These are phyloP conservation scores for Colletotrichum agaves DNA, from an alignment of 2,329 filamentous ascomycete species.

Conservation along the genomic window DNA sequence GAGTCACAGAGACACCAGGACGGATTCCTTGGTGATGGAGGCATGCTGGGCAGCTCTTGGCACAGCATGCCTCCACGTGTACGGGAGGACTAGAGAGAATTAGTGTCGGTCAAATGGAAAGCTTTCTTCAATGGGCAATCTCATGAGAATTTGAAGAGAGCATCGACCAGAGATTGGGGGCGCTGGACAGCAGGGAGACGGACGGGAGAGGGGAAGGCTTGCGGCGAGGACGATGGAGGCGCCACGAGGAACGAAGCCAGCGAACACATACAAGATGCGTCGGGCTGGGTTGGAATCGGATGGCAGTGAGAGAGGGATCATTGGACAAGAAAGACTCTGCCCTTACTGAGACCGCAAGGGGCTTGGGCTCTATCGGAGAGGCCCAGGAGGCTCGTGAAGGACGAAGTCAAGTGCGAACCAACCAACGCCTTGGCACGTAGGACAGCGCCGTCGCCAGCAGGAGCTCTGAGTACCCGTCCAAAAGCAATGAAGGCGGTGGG, in stretches of 20 bases:
- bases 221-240: slow-evolving; percentile 8
- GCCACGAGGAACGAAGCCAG: slow-evolving; percentile 34
- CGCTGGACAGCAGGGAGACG: not conserved
- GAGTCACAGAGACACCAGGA: slow-evolving; percentile 12
- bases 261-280: slow-evolving; percentile 12
- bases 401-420: not conserved
- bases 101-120: slow-evolving; percentile 37
- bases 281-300: not conserved
- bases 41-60: slow-evolving; percentile 20
- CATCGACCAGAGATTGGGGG: not conserved
- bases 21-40: not conserved
- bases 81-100: slow-evolving; percentile 14
- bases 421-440: no score
- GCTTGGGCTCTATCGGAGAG: not conserved
- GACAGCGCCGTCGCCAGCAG: no score
- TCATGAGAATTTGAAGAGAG: not conserved
- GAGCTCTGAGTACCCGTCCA: no score
- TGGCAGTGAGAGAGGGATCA: not conserved
- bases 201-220: not conserved
- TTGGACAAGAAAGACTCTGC: not conserved
- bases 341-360: not conserved
- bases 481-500: not conserved
- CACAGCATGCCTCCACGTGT: slow-evolving; percentile 34
- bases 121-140: not conserved
- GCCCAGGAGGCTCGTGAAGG: not conserved